These are phyloP conservation scores for Pythium utonaiense DNA, from an alignment of 352 stramenopile genomes.

Conservation along the genomic window DNA sequence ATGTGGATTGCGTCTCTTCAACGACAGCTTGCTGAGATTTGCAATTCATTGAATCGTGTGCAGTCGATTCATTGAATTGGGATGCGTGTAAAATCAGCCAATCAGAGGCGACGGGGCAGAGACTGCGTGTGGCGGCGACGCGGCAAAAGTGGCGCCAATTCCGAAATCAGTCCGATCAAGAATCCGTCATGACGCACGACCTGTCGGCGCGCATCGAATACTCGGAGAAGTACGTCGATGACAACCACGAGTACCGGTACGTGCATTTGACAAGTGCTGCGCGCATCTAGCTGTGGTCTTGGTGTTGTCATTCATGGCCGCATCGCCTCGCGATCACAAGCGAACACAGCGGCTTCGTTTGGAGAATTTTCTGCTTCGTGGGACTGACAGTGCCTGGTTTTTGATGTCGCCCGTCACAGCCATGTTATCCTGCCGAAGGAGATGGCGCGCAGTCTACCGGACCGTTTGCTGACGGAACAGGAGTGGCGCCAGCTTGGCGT, in stretches of 20 bases:
- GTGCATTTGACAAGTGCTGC: not conserved
- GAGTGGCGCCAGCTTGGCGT: slow-evolving; percentile 98
- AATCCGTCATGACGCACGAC: slow-evolving; percentile 66
- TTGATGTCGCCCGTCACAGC: slow-evolving; percentile 16
- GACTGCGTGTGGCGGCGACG: not conserved
- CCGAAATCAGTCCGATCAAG: slow-evolving; percentile 9
- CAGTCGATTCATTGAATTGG: not conserved
- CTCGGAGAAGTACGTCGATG: slow-evolving; percentile 94
- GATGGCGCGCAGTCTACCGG: slow-evolving; percentile 94
- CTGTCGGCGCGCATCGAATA: slow-evolving; percentile 92
- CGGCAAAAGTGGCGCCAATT: slow-evolving; percentile 18
- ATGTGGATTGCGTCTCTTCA: slow-evolving; percentile 2
- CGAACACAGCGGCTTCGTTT: not conserved
- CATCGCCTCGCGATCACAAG: not conserved
- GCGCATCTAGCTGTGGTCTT: not conserved
- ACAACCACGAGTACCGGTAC: slow-evolving; percentile 92
- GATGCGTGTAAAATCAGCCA: slow-evolving; percentile 8
- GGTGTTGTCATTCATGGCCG: not conserved
- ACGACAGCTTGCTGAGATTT: not conserved
- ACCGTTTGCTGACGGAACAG: slow-evolving; percentile 93
- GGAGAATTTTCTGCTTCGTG: not conserved
- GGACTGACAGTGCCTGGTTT: not conserved
- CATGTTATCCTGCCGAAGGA: slow-evolving; percentile 98
- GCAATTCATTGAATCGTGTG: slow-evolving; percentile 19
- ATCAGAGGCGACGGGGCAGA: slow-evolving; percentile 10